phyloP scores from a whole-genome alignment of 805 yeast species.

The Tetrapisispora pingtungensis region DNA sequence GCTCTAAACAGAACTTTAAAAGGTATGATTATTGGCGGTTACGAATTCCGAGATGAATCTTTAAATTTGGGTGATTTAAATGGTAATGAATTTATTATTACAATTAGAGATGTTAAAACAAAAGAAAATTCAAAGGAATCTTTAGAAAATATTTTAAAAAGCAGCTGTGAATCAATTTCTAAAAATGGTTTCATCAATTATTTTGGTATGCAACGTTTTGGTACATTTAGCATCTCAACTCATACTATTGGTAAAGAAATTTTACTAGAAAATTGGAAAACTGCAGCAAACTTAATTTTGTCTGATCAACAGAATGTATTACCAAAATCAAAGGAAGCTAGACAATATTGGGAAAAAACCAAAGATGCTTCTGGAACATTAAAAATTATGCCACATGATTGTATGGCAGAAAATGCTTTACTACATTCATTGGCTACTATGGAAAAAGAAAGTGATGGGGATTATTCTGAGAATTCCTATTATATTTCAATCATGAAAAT shows the following conservation, averaged over 20 bases:
- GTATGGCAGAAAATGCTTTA: constrained; percentile 74
- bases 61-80: constrained; percentile 70
- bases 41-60: constrained; percentile 50
- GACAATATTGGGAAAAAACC: constrained; percentile 72
- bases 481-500: constrained; percentile 77
- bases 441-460: constrained; percentile 35
- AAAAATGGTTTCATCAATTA: constrained; percentile 81
- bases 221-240: constrained; percentile 88
- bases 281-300: constrained; percentile 67
- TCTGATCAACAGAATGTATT: constrained; percentile 77
- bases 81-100: constrained; percentile 85
- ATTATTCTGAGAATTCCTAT: constrained; percentile 44
- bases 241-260: constrained; percentile 73
- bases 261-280: constrained; percentile 64
- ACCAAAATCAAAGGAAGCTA: constrained; percentile 76
- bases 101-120: constrained; percentile 61
- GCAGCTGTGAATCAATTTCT: constrained; percentile 48
- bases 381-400: constrained; percentile 73
- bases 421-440: constrained; percentile 50
- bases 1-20: constrained; percentile 65
- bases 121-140: constrained; percentile 23
- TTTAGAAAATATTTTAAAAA: constrained; percentile 38
- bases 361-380: constrained; percentile 56
- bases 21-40: constrained; percentile 75
- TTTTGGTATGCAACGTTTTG: constrained; percentile 97